phyloP scores from a whole-genome alignment of 768 basidiomycete genomes.

The Pisolithus tinctorius region DNA sequence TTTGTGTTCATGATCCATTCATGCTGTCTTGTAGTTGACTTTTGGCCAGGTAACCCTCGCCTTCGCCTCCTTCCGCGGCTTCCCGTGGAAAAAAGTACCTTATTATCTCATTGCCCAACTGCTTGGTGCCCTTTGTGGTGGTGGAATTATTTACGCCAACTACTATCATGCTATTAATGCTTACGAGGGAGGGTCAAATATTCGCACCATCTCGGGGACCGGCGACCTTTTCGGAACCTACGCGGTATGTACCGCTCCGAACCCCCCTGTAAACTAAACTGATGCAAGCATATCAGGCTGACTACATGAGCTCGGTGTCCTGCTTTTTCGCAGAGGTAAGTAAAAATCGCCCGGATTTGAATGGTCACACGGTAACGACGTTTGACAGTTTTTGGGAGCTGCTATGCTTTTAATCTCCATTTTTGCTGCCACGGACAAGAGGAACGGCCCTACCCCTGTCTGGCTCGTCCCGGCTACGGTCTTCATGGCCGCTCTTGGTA shows the following conservation, averaged over 20 bases:
- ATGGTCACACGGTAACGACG: background rate
- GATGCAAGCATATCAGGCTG: constrained; percentile 22
- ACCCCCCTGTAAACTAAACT: constrained; percentile 1
- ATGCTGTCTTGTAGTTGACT: constrained; percentile 1
- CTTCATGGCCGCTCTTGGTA: constrained; percentile 53
- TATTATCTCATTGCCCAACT: constrained; percentile 58
- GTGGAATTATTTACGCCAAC: constrained; percentile 52
- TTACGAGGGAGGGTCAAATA: constrained; percentile 47
- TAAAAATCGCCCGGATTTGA: background rate
- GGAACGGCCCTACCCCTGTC: constrained; percentile 39
- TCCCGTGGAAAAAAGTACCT: constrained; percentile 80
- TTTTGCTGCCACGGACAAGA: constrained; percentile 47
- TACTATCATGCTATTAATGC: constrained; percentile 64
- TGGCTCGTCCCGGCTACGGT: constrained; percentile 50
- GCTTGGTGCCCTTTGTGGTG: constrained; percentile 54
- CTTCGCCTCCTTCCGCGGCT: constrained; percentile 60
- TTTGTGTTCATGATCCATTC: constrained; percentile 20
- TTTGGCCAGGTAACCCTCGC: constrained; percentile 57
- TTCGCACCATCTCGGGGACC: constrained; percentile 53
- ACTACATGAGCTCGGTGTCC: constrained; percentile 37
- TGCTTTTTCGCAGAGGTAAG: constrained; percentile 41
- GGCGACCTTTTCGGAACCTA: constrained; percentile 57
- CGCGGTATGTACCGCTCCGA: constrained; percentile 34
- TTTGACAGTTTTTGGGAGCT: constrained; percentile 45
- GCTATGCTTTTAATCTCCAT: constrained; percentile 49